Conservation (phyloP, 2,329 filamentous ascomycete species). For the Xylariaceae sp. region DNA sequence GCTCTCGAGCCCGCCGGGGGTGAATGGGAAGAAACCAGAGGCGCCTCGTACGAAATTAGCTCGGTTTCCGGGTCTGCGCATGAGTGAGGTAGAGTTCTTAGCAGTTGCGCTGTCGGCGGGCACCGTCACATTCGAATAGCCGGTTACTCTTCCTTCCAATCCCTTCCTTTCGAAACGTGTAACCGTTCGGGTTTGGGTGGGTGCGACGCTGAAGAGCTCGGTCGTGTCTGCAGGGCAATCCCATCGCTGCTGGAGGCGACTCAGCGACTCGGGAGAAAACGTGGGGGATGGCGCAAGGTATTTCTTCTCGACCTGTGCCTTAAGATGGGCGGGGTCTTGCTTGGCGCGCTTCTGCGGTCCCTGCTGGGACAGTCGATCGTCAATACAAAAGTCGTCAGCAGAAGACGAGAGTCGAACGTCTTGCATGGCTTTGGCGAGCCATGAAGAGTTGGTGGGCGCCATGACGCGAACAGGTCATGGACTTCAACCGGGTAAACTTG, state of each 20-base stretch:
- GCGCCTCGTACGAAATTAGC: slow-evolving; percentile 91
- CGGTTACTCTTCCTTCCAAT: slow-evolving; percentile 84
- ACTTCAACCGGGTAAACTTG: slow-evolving; percentile 1
- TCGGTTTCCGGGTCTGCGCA: slow-evolving; percentile 77
- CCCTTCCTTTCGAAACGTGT: slow-evolving; percentile 89
- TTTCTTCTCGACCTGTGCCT: slow-evolving; percentile 65
- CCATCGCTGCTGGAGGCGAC: slow-evolving; percentile 84
- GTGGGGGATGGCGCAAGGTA: slow-evolving; percentile 73
- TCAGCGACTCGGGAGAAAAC: slow-evolving; percentile 83
- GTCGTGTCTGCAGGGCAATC: slow-evolving; percentile 73
- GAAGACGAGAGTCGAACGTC: slow-evolving; percentile 42
- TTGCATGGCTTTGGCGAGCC: slow-evolving; percentile 46
- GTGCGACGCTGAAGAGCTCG: slow-evolving; percentile 80
- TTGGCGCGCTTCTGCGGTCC: slow-evolving; percentile 39
- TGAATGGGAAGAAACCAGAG: slow-evolving; percentile 90
- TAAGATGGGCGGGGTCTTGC: slow-evolving; percentile 58
- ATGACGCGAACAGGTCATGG: slow-evolving; percentile 14
- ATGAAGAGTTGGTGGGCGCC: slow-evolving; percentile 24
- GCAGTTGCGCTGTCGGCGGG: slow-evolving; percentile 84
- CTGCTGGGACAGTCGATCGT: slow-evolving; percentile 51
- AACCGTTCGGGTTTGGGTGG: slow-evolving; percentile 90
- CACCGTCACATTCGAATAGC: slow-evolving; percentile 90
- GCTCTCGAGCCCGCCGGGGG: slow-evolving; percentile 80
- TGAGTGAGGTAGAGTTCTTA: slow-evolving; percentile 88
- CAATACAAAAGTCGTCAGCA: slow-evolving; percentile 40